These are phyloP conservation scores for Leccinum subspadiceum DNA, from an alignment of 1,284 basidiomycete species.

Conservation along the genomic window DNA sequence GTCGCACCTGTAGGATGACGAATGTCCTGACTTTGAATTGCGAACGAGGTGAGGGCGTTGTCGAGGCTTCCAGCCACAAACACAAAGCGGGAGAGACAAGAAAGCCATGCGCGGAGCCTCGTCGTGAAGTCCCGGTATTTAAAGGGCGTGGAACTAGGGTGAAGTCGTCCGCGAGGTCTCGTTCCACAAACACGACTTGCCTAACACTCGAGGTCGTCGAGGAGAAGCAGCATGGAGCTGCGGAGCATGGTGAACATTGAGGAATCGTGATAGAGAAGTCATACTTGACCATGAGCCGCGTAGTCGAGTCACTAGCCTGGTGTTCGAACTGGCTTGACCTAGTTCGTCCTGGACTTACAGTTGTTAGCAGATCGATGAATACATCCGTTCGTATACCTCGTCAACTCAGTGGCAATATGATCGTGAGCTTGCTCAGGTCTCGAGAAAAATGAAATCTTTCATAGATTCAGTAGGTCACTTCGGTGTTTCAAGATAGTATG, in stretches of 20 bases:
- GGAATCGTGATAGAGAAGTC: conserved; percentile 17
- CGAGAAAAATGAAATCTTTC: not conserved
- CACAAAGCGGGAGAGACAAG: conserved; percentile 36
- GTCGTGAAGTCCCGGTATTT: conserved; percentile 31
- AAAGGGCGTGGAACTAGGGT: conserved; percentile 24
- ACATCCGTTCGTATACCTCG: not conserved
- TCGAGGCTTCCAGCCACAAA: conserved; percentile 31
- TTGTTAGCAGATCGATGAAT: not conserved
- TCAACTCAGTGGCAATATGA: not conserved
- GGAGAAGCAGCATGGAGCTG: conserved; percentile 25
- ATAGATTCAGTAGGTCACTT: too few species aligned
- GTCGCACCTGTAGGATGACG: conserved; percentile 36
- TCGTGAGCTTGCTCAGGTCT: not conserved
- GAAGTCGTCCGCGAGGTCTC: conserved; percentile 19
- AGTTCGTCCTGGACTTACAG: conserved; percentile 4
- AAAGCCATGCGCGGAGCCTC: conserved; percentile 39
- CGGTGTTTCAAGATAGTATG: not conserved
- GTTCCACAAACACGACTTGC: conserved; percentile 19
- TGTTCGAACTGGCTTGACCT: conserved; percentile 3
- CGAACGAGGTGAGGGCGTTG: conserved; percentile 32
- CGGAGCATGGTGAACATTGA: conserved; percentile 18
- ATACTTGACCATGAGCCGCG: conserved; percentile 8
- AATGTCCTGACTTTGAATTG: conserved; percentile 39
- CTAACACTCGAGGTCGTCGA: conserved; percentile 21
- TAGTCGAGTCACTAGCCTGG: conserved; percentile 1